Evolutionary conservation across 805 yeast genomes (phyloP), one percentile per base, ranked within the genome.

Genomic region (Komagataella ulmi): DNA sequence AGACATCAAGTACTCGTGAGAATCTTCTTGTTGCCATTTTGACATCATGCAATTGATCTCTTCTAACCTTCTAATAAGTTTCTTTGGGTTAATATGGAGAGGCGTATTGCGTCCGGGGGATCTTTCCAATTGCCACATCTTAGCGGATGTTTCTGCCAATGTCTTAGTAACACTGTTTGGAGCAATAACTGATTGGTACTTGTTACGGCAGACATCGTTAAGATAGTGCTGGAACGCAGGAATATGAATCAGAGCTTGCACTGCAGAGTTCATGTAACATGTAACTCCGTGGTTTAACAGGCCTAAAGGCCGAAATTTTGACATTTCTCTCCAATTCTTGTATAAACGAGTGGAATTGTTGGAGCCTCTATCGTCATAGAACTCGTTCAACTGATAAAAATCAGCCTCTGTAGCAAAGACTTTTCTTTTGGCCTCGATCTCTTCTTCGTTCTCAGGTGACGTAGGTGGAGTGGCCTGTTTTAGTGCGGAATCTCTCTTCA

Each of bases 11-110:
- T 90, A 93, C 67, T 93, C 99, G 67, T 93, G 99, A 0, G 96
- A 85, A 67, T 93, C 99, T 66, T 93, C 98, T 65, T 93, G 99
- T 66, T 88, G 90, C 96, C 96, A 90, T 64, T 83, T 93, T 47
- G 89, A 81, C 96, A 90, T 88, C 96, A 88, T 87, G 64, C 96
- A 88, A 66, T 89, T 89, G 59, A 91, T 88, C 59, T 88, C 96
- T 49, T 77, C 86, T 53, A 87, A 70, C 57, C 88, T 74, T 50
- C 74, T 73, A 53, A 87, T 83, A 59, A 89, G 72, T 60, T 77
- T 79, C 58, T 80, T 80, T 7, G 96, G 98, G 66, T 85, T 85
- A 51, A 88, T 72, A 59, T 76, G 80, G 54, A 73, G 70, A 50
- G 69, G 63, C 45, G 62, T 65, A 48, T 69, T 72, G 40, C 40